Percentiles rank a stretch among this genome's conserved stretches.
phyloP scores from a whole-genome alignment of 164 flowering plant genomes.

The Magnolia changhungtana region DNA sequence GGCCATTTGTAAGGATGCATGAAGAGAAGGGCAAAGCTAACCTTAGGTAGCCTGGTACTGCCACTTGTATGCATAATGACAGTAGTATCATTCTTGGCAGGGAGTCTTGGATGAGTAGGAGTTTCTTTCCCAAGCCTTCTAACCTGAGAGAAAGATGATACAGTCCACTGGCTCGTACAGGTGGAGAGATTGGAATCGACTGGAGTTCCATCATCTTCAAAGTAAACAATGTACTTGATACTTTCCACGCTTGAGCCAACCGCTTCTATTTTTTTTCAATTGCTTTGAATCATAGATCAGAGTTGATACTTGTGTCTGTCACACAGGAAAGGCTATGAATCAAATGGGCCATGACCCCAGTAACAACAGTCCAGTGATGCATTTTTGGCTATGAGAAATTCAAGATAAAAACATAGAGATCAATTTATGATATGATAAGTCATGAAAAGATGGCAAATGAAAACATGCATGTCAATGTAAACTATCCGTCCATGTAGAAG shows the following conservation, averaged over 20 bases:
- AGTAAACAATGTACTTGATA: conserved; percentile 57
- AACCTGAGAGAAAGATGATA: conserved; percentile 67
- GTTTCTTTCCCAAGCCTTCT: conserved; percentile 59
- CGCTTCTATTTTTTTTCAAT: conserved; percentile 63
- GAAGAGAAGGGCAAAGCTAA: conserved; percentile 22
- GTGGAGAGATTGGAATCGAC: conserved; percentile 26
- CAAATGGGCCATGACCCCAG: neutral
- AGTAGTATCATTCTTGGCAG: conserved; percentile 60
- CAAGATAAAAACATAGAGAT: too few species aligned
- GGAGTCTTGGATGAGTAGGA: conserved; percentile 55
- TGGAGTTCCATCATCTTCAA: conserved; percentile 56
- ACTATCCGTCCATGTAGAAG: too few species aligned
- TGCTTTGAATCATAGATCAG: conserved; percentile 82
- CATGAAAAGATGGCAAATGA: too few species aligned
- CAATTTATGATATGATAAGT: too few species aligned
- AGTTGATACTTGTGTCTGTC: conserved; percentile 80
- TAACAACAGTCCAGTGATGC: neutral
- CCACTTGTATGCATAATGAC: conserved; percentile 97
- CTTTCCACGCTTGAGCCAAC: conserved; percentile 50
- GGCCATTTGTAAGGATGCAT: neutral
- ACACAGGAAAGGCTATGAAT: conserved; percentile 1
- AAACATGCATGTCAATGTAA: too few species aligned
- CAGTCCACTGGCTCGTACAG: conserved; percentile 33
- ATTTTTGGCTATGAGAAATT: neutral
- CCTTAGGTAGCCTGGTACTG: conserved; percentile 96